A percentile compares a stretch with the other conserved stretches of the same genome.
These are phyloP conservation scores for Coleophoma eucalyptorum DNA, from an alignment of 2,329 filamentous ascomycete species.

Conservation along the genomic window DNA sequence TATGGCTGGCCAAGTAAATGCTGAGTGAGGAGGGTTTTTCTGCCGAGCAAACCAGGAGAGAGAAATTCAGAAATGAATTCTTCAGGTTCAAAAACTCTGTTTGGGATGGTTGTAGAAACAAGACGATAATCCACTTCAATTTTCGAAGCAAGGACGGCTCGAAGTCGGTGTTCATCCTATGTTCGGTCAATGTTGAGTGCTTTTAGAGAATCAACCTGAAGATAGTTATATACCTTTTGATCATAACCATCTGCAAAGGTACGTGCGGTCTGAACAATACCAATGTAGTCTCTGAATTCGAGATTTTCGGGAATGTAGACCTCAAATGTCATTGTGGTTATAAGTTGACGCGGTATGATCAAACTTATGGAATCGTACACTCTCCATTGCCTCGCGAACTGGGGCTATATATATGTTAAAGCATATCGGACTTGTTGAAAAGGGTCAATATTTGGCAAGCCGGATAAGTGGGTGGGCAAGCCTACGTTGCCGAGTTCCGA, in stretches of 20 bases:
- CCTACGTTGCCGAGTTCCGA: no score
- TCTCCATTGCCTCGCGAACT: no score
- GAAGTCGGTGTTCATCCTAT: slow-evolving; percentile 10
- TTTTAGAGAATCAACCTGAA: neutral
- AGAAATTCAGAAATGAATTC: slow-evolving; percentile 13
- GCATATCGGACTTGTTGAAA: no score
- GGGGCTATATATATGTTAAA: no score
- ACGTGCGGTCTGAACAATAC: slow-evolving; percentile 16
- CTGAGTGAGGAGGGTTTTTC: slow-evolving; percentile 13
- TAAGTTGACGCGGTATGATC: no score
- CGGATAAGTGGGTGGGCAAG: no score
- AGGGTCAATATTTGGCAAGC: no score
- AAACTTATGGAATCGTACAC: no score
- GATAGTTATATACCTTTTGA: slow-evolving; percentile 18
- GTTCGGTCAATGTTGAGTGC: neutral
- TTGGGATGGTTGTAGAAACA: slow-evolving; percentile 9
- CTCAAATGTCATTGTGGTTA: slow-evolving; percentile 10
- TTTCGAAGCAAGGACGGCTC: slow-evolving; percentile 9
- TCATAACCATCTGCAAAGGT: slow-evolving; percentile 22
- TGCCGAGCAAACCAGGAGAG: slow-evolving; percentile 7
- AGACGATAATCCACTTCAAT: slow-evolving; percentile 12
- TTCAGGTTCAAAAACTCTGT: slow-evolving; percentile 8
- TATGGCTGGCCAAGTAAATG: slow-evolving; percentile 20
- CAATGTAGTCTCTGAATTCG: slow-evolving; percentile 21
- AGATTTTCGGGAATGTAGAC: slow-evolving; percentile 21